Conservation (phyloP, 2,329 filamentous ascomycete genomes). For the Oidium heveae region DNA sequence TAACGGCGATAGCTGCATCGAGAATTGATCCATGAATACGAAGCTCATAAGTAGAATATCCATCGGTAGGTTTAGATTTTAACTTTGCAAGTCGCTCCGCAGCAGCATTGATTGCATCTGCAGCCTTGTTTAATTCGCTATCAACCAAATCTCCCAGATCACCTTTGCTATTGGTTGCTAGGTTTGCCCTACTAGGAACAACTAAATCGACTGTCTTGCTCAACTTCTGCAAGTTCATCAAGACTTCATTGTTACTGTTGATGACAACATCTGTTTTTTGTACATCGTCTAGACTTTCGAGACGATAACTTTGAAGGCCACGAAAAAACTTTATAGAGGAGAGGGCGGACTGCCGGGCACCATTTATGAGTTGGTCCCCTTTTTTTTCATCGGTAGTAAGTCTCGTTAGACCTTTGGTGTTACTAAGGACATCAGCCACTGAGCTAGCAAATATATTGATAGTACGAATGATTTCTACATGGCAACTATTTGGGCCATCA, state of each 20-base stretch:
- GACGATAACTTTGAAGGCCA: conserved; percentile 71
- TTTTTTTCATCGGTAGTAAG: conserved; percentile 93
- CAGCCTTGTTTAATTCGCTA: conserved; percentile 72
- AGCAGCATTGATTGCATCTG: conserved; percentile 82
- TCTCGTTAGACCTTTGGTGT: conserved; percentile 82
- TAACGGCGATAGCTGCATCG: conserved; percentile 78
- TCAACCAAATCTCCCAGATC: conserved; percentile 88
- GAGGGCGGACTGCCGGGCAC: conserved; percentile 60
- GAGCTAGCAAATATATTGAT: conserved; percentile 78
- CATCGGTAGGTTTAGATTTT: conserved; percentile 87
- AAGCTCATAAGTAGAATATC: conserved; percentile 87
- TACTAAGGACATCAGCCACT: conserved; percentile 79
- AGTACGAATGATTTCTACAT: conserved; percentile 78
- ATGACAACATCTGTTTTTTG: conserved; percentile 95
- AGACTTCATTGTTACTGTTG: conserved; percentile 89
- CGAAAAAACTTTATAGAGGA: conserved; percentile 90
- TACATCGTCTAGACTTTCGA: conserved; percentile 70
- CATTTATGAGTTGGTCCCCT: conserved; percentile 59
- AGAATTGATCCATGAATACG: conserved; percentile 90
- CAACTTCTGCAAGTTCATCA: conserved; percentile 76
- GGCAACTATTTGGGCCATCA: conserved; percentile 73
- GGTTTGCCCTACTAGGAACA: conserved; percentile 63
- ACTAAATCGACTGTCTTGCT: conserved; percentile 86
- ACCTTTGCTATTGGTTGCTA: conserved; percentile 47
- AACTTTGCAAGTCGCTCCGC: conserved; percentile 73